A percentile compares a stretch with the other conserved stretches of the same genome.
These are phyloP conservation scores for Pistacia integerrima DNA, from an alignment of 345 rosid genomes.

Conservation along the genomic window DNA sequence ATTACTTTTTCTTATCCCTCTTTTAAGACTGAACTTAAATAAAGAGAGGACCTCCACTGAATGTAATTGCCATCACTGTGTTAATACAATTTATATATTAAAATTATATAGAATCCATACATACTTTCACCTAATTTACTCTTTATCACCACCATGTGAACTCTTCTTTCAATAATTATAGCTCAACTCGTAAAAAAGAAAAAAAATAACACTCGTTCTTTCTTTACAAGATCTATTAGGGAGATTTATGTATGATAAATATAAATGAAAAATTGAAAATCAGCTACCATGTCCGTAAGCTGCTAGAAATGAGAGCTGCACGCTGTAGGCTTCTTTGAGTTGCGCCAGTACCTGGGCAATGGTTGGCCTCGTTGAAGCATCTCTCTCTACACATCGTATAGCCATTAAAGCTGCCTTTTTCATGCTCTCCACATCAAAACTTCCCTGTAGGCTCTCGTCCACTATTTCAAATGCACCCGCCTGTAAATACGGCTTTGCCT, in stretches of 20 bases:
- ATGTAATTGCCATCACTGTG: too few relatives aligned
- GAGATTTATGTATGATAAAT: not conserved
- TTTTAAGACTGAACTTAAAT: too few relatives aligned
- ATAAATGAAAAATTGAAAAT: slow-evolving; percentile 8
- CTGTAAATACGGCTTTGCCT: slow-evolving; percentile 93
- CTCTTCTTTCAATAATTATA: too few relatives aligned
- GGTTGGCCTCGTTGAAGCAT: slow-evolving; percentile 67
- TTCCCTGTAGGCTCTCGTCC: slow-evolving; percentile 65
- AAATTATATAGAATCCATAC: too few relatives aligned
- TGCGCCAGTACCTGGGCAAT: slow-evolving; percentile 64
- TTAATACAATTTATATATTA: too few relatives aligned
- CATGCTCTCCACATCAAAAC: slow-evolving; percentile 73
- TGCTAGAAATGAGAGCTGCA: slow-evolving; percentile 78
- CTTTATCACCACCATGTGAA: too few relatives aligned
- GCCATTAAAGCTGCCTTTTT: slow-evolving; percentile 60
- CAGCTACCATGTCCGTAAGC: slow-evolving; percentile 50
- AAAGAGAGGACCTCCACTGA: too few relatives aligned
- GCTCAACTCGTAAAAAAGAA: too few relatives aligned
- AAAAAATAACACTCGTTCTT: too few relatives aligned
- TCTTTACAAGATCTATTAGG: not conserved
- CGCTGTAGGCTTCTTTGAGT: slow-evolving; percentile 74
- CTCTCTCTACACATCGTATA: slow-evolving; percentile 73
- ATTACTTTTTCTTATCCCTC: too few relatives aligned
- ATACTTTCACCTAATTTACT: too few relatives aligned
- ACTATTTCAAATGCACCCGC: slow-evolving; percentile 85